phyloP scores from a whole-genome alignment of 1,139 yeast genomes.

The Zygosaccharomyces sapae region DNA sequence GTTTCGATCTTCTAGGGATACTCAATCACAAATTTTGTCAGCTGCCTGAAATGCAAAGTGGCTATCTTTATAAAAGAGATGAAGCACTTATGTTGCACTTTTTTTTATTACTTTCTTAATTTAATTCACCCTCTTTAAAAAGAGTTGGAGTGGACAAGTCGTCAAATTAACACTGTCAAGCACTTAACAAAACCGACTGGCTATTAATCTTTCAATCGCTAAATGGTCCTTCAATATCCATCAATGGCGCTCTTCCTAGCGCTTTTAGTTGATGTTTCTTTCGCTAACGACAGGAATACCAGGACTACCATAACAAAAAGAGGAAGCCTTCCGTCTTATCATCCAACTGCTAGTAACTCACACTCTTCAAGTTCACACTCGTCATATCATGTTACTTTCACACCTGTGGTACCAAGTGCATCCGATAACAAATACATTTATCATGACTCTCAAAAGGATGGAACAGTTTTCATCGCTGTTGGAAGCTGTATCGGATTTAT shows the following conservation, averaged over 20 bases:
- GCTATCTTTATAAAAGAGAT: slow-evolving; percentile 2
- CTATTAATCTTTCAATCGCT: background rate
- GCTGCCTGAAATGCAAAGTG: background rate
- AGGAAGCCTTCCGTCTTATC: background rate
- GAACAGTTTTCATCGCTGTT: slow-evolving; percentile 72
- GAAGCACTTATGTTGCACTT: background rate
- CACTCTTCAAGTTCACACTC: slow-evolving; percentile 9
- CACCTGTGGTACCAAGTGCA: slow-evolving; percentile 40
- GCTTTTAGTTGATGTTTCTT: slow-evolving; percentile 4
- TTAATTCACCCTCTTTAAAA: background rate
- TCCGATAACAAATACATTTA: slow-evolving; percentile 55
- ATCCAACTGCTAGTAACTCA: slow-evolving; percentile 1
- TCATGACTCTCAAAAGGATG: slow-evolving; percentile 49
- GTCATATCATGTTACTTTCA: slow-evolving; percentile 44
- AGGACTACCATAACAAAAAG: slow-evolving; percentile 1
- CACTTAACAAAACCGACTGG: background rate
- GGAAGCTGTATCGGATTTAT: slow-evolving; percentile 54
- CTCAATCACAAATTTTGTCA: background rate
- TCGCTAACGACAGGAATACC: background rate
- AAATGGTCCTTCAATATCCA: slow-evolving; percentile 1
- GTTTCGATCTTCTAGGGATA: background rate
- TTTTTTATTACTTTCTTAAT: background rate
- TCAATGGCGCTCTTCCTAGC: slow-evolving; percentile 5
- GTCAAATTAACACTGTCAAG: background rate
- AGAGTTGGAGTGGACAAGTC: background rate